Percentiles rank a stretch among this genome's conserved stretches.
Evolutionary conservation across 2,329 filamentous ascomycete genomes (phyloP).

Genomic region (Parastagonospora nodorum): DNA sequence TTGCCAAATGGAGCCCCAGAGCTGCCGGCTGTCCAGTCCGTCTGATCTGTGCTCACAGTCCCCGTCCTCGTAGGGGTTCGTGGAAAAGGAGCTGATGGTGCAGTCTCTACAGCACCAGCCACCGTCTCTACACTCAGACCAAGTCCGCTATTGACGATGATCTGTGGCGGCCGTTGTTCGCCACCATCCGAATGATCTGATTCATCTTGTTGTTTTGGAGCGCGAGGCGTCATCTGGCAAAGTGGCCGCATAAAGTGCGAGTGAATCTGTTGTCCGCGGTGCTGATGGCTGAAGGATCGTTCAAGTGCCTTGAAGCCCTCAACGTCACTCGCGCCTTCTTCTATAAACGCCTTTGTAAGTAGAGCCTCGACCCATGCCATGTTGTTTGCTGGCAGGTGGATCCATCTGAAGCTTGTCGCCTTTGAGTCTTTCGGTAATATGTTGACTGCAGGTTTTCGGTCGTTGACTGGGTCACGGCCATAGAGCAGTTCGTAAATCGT

Average conservation of each 20-base stretch:
- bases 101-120: constrained; percentile 23
- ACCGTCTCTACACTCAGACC: constrained; percentile 34
- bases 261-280: constrained; percentile 62
- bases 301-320: constrained; percentile 68
- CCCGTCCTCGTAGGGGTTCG: constrained; percentile 34
- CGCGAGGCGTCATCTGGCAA: constrained; percentile 55
- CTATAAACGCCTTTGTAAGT: constrained; percentile 68
- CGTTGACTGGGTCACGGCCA: constrained; percentile 37
- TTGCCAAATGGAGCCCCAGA: constrained; percentile 24
- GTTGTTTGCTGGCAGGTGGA: constrained; percentile 55
- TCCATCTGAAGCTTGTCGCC: constrained; percentile 51
- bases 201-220: constrained; percentile 36
- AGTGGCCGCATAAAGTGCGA: constrained; percentile 67
- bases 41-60: constrained; percentile 40
- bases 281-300: constrained; percentile 65
- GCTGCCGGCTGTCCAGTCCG: constrained; percentile 35
- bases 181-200: constrained; percentile 41
- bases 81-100: constrained; percentile 17
- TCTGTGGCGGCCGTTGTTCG: constrained; percentile 36
- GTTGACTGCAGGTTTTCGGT: constrained; percentile 40
- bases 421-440: constrained; percentile 49
- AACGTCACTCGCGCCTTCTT: constrained; percentile 65
- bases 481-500: constrained; percentile 46
- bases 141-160: constrained; percentile 28
- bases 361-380: constrained; percentile 67